Percentiles rank a stretch among this genome's conserved stretches.
These are phyloP conservation scores for Rhodotorula kratochvilovae DNA, from an alignment of 768 basidiomycete genomes.

Conservation along the genomic window DNA sequence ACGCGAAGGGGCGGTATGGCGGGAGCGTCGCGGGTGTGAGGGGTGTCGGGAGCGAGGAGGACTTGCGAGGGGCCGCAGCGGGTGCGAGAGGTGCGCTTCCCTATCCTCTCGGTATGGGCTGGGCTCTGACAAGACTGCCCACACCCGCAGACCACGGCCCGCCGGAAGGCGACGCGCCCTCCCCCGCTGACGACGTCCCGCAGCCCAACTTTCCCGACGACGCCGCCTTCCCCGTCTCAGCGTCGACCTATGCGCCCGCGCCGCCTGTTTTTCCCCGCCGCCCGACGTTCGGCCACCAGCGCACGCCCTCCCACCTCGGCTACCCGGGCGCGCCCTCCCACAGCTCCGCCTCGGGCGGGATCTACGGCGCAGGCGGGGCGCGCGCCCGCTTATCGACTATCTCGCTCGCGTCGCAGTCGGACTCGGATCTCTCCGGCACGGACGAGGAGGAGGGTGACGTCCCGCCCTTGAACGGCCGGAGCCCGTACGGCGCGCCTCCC, in stretches of 20 bases:
- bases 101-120: neutral
- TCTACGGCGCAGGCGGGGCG: neutral
- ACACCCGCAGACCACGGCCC: neutral
- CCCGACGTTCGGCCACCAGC: conserved; percentile 25
- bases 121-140: neutral
- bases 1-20: conserved; percentile 18
- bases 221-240: conserved; percentile 17
- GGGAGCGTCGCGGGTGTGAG: conserved; percentile 7
- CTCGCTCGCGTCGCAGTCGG: conserved; percentile 30
- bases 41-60: neutral
- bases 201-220: conserved; percentile 20
- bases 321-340: neutral
- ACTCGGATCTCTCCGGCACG: conserved; percentile 5
- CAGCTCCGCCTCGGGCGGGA: neutral
- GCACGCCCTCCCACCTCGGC: conserved; percentile 6
- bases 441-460: neutral
- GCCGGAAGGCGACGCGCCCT: neutral
- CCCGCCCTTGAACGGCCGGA: neutral
- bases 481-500: conserved; percentile 34
- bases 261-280: conserved; percentile 19
- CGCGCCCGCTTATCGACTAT: conserved; percentile 28
- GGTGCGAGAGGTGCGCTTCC: neutral
- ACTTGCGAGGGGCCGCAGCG: neutral
- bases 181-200: neutral
- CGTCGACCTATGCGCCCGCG: conserved; percentile 14